These are phyloP conservation scores for Boletus rubescentipes DNA, from an alignment of 768 basidiomycete species.

Conservation along the genomic window DNA sequence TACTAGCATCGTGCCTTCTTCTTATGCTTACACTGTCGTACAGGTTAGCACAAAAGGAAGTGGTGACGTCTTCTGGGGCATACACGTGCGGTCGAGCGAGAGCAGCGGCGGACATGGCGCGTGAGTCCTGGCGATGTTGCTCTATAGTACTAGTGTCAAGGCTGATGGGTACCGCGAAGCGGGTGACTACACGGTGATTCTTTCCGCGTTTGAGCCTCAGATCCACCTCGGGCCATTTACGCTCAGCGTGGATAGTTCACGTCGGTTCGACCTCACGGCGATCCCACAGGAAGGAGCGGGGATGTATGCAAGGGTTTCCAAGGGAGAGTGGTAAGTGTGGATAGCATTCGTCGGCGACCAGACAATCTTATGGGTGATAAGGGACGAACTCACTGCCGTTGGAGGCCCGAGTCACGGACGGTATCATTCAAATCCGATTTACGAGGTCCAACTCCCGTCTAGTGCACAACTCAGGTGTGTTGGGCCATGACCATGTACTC, in stretches of 20 bases:
- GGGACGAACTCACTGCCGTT: constrained; percentile 58
- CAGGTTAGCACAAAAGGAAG: constrained; percentile 63
- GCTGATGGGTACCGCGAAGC: constrained; percentile 18
- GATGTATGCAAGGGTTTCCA: constrained; percentile 71
- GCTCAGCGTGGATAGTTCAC: constrained; percentile 61
- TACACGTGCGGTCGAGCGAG: constrained; percentile 79
- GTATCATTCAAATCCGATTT: constrained; percentile 71
- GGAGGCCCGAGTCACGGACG: constrained; percentile 66
- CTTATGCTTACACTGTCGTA: not conserved
- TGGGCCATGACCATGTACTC: not conserved
- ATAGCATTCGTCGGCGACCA: not conserved
- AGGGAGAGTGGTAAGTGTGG: constrained; percentile 70
- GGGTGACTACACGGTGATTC: constrained; percentile 80
- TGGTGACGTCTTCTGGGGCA: constrained; percentile 71
- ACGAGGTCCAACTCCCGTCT: constrained; percentile 54
- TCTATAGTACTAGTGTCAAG: not conserved
- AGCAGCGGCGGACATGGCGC: constrained; percentile 46
- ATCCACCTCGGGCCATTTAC: constrained; percentile 63
- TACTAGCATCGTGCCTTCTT: constrained; percentile 1
- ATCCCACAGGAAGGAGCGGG: constrained; percentile 90
- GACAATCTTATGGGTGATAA: constrained; percentile 25
- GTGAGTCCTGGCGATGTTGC: constrained; percentile 38
- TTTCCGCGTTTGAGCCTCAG: constrained; percentile 79
- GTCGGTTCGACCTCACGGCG: constrained; percentile 56
- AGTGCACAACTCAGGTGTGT: constrained; percentile 59